These are phyloP conservation scores for Psilocybe mexicana DNA, from an alignment of 1,284 basidiomycete species.

Conservation along the genomic window DNA sequence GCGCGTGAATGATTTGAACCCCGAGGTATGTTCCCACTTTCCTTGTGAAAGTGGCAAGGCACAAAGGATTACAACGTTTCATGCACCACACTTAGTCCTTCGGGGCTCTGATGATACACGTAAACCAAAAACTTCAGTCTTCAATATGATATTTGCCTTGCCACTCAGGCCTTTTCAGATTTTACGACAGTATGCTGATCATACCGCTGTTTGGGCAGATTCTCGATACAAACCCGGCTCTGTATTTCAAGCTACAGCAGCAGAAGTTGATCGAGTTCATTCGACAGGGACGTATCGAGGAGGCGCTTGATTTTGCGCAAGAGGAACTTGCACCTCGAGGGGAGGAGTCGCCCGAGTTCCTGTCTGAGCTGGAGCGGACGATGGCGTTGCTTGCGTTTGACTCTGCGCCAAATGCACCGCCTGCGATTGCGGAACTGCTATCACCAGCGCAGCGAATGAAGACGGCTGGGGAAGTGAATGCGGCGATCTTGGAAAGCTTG, in stretches of 20 bases:
- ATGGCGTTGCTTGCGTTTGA: conserved; percentile 97
- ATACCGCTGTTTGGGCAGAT: conserved; percentile 59
- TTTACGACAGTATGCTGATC: conserved; percentile 15
- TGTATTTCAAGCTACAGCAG: conserved; percentile 94
- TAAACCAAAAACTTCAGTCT: conserved; percentile 84
- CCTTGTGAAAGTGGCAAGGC: conserved; percentile 16
- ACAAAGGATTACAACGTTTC: conserved; percentile 85
- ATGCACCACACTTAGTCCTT: conserved; percentile 98
- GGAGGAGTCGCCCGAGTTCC: conserved; percentile 92
- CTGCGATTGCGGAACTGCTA: conserved; percentile 75
- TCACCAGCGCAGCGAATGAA: conserved; percentile 87
- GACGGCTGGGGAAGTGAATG: conserved; percentile 93
- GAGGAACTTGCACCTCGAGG: conserved; percentile 92
- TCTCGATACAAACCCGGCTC: conserved; percentile 86
- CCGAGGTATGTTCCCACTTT: conserved; percentile 68
- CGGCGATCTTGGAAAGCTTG: conserved; percentile 89
- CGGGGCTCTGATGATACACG: conserved; percentile 71
- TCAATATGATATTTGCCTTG: conserved; percentile 72
- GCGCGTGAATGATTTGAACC: conserved; percentile 92
- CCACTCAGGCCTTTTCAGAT: conserved; percentile 17
- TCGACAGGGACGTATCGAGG: conserved; percentile 74
- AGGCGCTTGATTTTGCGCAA: conserved; percentile 90
- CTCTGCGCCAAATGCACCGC: conserved; percentile 60
- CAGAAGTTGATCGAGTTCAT: conserved; percentile 96
- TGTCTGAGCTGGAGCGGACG: conserved; percentile 89